phyloP scores from a whole-genome alignment of 768 basidiomycete genomes.

The Termitomyces sp. region DNA sequence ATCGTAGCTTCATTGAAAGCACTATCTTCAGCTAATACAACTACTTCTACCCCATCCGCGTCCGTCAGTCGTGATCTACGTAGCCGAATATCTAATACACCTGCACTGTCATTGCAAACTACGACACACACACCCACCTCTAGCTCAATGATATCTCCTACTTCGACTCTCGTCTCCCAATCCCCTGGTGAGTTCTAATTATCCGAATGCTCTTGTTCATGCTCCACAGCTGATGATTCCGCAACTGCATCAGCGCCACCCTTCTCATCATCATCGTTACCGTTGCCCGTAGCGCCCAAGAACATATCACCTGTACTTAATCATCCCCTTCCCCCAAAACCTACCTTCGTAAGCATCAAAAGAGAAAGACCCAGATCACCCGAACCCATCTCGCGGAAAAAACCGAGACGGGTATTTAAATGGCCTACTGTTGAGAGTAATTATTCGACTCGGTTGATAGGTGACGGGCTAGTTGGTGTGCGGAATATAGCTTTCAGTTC shows the following conservation, averaged over 20 bases:
- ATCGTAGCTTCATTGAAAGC: constrained; percentile 5
- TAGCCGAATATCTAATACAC: constrained; percentile 10
- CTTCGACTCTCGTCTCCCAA: constrained; percentile 6
- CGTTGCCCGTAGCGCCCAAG: background rate
- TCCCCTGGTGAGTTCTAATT: constrained; percentile 4
- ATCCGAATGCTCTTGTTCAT: background rate
- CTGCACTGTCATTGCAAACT: background rate
- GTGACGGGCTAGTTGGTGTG: constrained; percentile 43
- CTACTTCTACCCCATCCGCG: background rate
- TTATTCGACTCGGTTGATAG: constrained; percentile 32
- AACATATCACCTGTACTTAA: constrained; percentile 8
- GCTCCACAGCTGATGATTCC: background rate
- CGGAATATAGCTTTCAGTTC: constrained; percentile 43
- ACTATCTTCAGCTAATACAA: background rate
- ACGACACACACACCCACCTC: background rate
- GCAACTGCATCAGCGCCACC: background rate
- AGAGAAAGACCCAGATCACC: constrained; percentile 25
- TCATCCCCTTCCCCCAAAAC: constrained; percentile 30
- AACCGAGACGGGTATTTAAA: constrained; percentile 26
- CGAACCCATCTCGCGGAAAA: constrained; percentile 18
- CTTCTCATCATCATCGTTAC: constrained; percentile 8
- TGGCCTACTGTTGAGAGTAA: constrained; percentile 47
- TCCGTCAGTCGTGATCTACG: constrained; percentile 5
- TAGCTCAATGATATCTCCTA: background rate
- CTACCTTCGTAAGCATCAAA: constrained; percentile 28